Evolutionary conservation across 208 protist species (phyloP), one percentile per base, ranked within the genome.

Genomic region (Trypanosoma congolense): DNA sequence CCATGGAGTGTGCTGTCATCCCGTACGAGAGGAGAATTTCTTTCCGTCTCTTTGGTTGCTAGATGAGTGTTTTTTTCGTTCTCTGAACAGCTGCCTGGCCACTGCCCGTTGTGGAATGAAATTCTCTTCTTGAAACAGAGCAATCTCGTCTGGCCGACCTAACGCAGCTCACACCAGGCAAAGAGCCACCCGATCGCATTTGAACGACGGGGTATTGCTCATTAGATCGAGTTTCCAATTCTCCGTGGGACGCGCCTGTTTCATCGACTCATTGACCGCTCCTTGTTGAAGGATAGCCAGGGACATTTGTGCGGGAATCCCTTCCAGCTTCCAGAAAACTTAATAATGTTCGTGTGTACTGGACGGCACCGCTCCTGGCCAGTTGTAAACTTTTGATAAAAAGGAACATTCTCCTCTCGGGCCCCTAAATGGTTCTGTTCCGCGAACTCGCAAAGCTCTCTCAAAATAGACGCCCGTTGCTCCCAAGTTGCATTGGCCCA

Each of bases 1-100:
- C 50, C 50, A 60, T 42, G 25, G 54, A 60, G 36, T 50, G 54
- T 22, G 28, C 5, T 41, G 54, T 35, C 43, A 51, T 60, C 22
- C 38, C 54, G 29, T 50, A 60, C 0, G 38, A n/a, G 0, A 25
- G 25, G 4, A 48, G 43, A 29, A 51, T 50, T 16, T 60, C 50
- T 50, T 60, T 42, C 28, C 14, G 10, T 25, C 25, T 41, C 29
- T 51, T 51, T 14, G 47, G 54, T 21, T 42, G 3, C 35, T 16
- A 14, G 26, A 42, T 4, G 41, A 28, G 8, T n/a, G 19, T 28
- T 41, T 30, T 50, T 30, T 16, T 28, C 28, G 30, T 49, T 28
- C 54, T 5, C 24, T n/a, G n/a, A n/a, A n/a, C n/a, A n/a, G n/a
- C n/a, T n/a, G n/a, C n/a, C n/a, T n/a, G n/a, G n/a, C n/a, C n/a